Percentiles rank a stretch among this genome's conserved stretches.
phyloP scores from a whole-genome alignment of 2,329 filamentous ascomycete genomes.

The Penicillium sp. region DNA sequence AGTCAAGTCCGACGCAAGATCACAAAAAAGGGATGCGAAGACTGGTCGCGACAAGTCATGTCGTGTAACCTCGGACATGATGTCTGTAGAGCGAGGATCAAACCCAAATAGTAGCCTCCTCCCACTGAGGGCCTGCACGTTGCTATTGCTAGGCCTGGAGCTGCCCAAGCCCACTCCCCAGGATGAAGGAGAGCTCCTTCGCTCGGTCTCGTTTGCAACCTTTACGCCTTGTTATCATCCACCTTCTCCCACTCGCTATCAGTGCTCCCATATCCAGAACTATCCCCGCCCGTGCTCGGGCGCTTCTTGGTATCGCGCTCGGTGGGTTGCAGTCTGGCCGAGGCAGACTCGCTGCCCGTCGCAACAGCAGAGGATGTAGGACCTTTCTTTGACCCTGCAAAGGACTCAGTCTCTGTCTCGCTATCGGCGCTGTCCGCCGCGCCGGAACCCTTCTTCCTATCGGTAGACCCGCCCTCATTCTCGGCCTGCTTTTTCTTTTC shows the following conservation, averaged over 20 bases:
- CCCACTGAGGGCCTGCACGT: not conserved
- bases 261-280: constrained; percentile 68
- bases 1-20: not conserved
- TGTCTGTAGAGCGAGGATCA: not conserved
- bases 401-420: constrained; percentile 49
- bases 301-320: constrained; percentile 49
- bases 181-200: no score
- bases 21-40: not conserved
- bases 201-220: not conserved
- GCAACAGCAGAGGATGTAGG: constrained; percentile 18
- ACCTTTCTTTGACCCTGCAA: constrained; percentile 26
- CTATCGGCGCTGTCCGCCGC: constrained; percentile 47
- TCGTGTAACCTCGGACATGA: constrained; percentile 16
- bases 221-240: constrained; percentile 49
- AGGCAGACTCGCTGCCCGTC: constrained; percentile 26
- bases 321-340: constrained; percentile 55
- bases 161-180: not conserved
- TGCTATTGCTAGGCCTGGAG: not conserved
- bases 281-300: constrained; percentile 52
- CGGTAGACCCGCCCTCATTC: constrained; percentile 40
- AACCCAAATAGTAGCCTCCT: not conserved
- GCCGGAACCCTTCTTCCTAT: constrained; percentile 35
- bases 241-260: constrained; percentile 99
- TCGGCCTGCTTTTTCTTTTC: constrained; percentile 50
- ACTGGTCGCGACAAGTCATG: constrained; percentile 2